A percentile compares a stretch with the other conserved stretches of the same genome.
phyloP scores from a whole-genome alignment of 2,329 filamentous ascomycete species.

The Diaporthe vaccinii region DNA sequence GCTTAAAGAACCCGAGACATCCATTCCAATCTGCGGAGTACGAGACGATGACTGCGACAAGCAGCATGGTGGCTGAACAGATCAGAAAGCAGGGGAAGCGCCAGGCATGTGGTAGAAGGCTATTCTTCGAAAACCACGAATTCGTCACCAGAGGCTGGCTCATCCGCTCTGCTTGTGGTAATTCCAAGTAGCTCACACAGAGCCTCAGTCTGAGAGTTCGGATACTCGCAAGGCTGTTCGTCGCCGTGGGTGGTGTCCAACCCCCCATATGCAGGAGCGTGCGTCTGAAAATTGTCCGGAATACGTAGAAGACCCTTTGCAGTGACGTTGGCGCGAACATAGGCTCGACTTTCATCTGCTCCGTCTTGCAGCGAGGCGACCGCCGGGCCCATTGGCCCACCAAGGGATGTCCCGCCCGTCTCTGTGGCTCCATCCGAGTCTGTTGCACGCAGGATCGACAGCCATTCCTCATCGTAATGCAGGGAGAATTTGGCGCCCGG shows the following conservation, averaged over 20 bases:
- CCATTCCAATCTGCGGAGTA: too few species aligned
- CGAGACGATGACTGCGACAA: too few species aligned
- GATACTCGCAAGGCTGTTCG: slow-evolving; percentile 4
- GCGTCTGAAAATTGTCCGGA: neutral
- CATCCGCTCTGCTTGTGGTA: neutral
- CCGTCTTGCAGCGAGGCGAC: neutral
- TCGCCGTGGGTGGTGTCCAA: neutral
- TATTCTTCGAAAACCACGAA: slow-evolving; percentile 5
- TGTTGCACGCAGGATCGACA: slow-evolving; percentile 9
- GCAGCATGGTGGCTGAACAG: neutral
- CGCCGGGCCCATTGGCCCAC: neutral
- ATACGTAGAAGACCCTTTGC: neutral
- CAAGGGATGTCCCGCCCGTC: neutral
- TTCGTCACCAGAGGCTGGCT: neutral
- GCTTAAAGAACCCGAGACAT: too few species aligned
- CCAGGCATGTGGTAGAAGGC: neutral
- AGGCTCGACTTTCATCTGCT: neutral
- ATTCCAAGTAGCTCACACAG: slow-evolving; percentile 3
- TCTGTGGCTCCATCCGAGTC: neutral
- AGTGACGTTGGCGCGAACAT: neutral
- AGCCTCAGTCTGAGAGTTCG: neutral
- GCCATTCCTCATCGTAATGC: slow-evolving; percentile 24
- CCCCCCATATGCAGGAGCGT: neutral
- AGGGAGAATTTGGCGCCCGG: neutral
- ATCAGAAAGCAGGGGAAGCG: neutral